Conservation (phyloP, 2,329 filamentous ascomycete genomes). For the Neonectria neomacrospora region DNA sequence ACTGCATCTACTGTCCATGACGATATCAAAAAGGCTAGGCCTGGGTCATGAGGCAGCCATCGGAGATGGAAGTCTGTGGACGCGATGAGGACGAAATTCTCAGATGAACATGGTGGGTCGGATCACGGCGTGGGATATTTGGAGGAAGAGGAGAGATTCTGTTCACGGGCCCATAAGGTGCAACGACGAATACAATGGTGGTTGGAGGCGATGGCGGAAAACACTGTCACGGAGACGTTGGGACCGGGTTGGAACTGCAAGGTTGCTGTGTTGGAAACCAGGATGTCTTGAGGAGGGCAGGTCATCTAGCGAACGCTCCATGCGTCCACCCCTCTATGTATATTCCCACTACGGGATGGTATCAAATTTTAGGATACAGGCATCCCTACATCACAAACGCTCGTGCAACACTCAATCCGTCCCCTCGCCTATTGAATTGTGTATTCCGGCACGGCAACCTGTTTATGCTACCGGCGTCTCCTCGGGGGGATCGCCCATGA, state of each 20-base stretch:
- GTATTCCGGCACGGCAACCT: not conserved
- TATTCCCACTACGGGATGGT: constrained; percentile 39
- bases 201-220: not conserved
- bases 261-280: constrained; percentile 30
- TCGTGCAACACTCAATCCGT: constrained; percentile 5
- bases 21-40: constrained; percentile 35
- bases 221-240: constrained; percentile 9
- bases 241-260: constrained; percentile 27
- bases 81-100: constrained; percentile 3
- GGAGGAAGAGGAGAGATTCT: not conserved
- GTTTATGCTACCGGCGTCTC: constrained; percentile 21
- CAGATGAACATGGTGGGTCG: constrained; percentile 7
- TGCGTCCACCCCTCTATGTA: constrained; percentile 38
- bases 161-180: constrained; percentile 7
- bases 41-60: constrained; percentile 31
- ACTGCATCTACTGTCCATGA: constrained; percentile 23
- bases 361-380: constrained; percentile 37
- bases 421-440: constrained; percentile 20
- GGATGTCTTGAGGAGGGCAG: constrained; percentile 23
- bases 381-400: constrained; percentile 5
- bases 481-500: constrained; percentile 66
- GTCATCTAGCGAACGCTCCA: constrained; percentile 29
- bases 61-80: constrained; percentile 14
- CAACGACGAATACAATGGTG: constrained; percentile 1
- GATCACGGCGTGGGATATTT: constrained; percentile 8